Evolutionary conservation across 306 rosid species (phyloP).

Genomic region (Cucurbita pepo): DNA sequence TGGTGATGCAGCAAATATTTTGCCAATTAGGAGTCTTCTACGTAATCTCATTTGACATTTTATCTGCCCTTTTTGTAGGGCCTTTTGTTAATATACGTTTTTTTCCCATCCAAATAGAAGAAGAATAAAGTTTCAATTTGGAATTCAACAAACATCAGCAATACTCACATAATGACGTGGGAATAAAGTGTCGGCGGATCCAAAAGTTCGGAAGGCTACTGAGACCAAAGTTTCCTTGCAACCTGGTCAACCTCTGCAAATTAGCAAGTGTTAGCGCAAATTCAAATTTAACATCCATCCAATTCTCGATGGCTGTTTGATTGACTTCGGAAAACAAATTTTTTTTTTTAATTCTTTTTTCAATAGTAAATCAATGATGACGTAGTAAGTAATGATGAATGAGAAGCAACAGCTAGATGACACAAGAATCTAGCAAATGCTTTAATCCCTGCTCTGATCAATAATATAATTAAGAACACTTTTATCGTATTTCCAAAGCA

Average conservation of each 20-base stretch:
- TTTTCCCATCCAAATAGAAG: background rate
- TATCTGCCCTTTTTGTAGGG: background rate
- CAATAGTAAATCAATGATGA: background rate
- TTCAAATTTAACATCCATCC: background rate
- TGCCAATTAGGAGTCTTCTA: background rate
- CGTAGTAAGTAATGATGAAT: background rate
- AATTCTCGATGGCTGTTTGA: background rate
- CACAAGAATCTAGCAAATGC: background rate
- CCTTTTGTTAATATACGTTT: background rate
- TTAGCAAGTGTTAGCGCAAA: background rate
- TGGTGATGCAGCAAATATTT: background rate
- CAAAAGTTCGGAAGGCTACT: background rate
- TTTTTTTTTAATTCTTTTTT: too few relatives aligned
- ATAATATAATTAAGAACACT: background rate
- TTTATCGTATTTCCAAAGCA: slow-evolving; percentile 1
- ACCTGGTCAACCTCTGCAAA: background rate
- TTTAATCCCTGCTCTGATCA: slow-evolving; percentile 1
- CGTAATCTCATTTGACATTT: background rate
- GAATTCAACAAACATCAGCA: background rate
- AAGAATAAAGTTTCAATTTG: background rate
- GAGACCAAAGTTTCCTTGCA: background rate
- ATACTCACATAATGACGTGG: background rate
- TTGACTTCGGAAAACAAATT: background rate
- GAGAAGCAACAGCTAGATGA: background rate
- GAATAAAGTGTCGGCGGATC: background rate